Conservation (phyloP, 441 rosid species). For the Metrosideros polymorpha region DNA sequence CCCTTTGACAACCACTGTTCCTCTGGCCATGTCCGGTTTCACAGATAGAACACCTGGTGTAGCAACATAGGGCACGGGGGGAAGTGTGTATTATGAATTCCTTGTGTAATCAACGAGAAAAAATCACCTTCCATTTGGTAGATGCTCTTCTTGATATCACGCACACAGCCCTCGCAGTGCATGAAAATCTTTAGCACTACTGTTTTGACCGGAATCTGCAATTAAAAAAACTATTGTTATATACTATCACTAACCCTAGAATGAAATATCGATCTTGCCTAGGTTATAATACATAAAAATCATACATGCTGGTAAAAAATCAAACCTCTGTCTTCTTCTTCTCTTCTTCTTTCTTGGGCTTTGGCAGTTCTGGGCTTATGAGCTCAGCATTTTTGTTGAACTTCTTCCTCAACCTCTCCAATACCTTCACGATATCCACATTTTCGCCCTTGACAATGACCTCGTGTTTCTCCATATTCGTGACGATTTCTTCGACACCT, state of each 20-base stretch:
- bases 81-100: neutral
- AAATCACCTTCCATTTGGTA: slow-evolving; percentile 36
- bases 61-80: neutral
- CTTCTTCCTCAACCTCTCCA: neutral
- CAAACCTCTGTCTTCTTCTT: neutral
- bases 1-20: neutral
- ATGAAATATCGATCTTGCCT: neutral
- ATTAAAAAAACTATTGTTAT: neutral
- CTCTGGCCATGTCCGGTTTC: neutral
- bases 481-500: neutral
- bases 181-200: slow-evolving; percentile 36
- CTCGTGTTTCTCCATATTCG: neutral
- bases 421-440: neutral
- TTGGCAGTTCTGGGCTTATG: neutral
- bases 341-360: neutral
- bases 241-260: neutral
- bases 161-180: slow-evolving; percentile 65
- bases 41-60: neutral
- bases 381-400: neutral
- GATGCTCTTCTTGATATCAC: slow-evolving; percentile 33
- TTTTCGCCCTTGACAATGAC: neutral
- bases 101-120: neutral
- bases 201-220: slow-evolving; percentile 24
- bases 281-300: no score
- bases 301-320: neutral